Evolutionary conservation across 23 red algal genomes (phyloP), one percentile per base, ranked within the genome.

Genomic region (Gracilaria domingensis): DNA sequence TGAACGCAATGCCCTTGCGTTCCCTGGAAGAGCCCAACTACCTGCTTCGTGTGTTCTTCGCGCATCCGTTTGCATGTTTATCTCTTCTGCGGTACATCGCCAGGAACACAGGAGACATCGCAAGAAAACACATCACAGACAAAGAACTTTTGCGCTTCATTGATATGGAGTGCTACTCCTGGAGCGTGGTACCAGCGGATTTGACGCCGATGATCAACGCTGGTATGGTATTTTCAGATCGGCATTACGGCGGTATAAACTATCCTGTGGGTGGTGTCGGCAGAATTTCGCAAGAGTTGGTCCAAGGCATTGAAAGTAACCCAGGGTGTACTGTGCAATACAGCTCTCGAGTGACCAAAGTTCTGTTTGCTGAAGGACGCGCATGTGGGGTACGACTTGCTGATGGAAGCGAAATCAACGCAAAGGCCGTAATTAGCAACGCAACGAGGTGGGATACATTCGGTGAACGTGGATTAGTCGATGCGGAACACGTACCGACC

Each of bases 361-460:
- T 96, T 12, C 54, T 88, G 73, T 81, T 90, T 49, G 66, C 35
- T 3, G 35, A 82, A 26, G 69, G 78, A n/a, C 60, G 59, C 16
- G 93, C 93, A 5, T 59, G 48, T 65, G 96, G 96, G 17, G 92
- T 98, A 9, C 51, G 54, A 57, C 76, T 98, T 1, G 90, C 89
- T 4, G 75, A 98, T 62, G 93, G 92, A 0, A 47, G 42, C 29
- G 81, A 49, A 49, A 78, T 98, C 4, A 45, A 12, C 8, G 87
- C 87, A 18, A 80, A 51, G 16, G 76, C 75, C 35, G 87, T 91
- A 1, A 85, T 98, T 42, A 87, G 79, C 40, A 98, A 98, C 65
- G 92, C 96, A 13, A 98, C 96, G 12, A 69, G 96, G 53, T 98
- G 96, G 96, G 88, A 98, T 72, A 98, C 96, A 39, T 98, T 98